Base-by-base conservation (phyloP, 2,329 filamentous ascomycete species). In the Verticillium alfalfae region DNA sequence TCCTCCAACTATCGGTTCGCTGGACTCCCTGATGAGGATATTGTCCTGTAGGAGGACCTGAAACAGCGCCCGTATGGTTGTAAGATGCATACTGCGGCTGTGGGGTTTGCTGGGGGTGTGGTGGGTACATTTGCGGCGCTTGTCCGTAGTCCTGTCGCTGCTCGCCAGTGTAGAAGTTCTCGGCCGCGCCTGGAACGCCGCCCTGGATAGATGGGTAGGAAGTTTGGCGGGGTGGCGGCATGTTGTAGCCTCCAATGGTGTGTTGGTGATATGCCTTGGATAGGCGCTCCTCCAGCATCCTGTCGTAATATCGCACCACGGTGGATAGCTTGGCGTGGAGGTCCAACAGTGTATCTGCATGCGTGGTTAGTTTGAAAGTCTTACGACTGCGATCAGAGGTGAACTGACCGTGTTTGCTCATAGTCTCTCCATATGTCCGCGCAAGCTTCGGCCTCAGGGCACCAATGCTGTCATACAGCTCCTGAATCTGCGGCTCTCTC, bases 401-500 rank as follows among this genome's bases (percentile, higher is more conserved):
- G 31, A 16, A 77, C 86, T 72, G 79, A 92, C 92, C 93, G 75
- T 98, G 95, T 76, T 99, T 99, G 84, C 95, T 98, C 95, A 99
- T 98, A 0, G 95, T 97, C 78, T 99, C 95, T 61, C 95, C 95
- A 72, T 98, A 97, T 0, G 94, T 97, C 62, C 95, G 86, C 5
- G 95, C 95, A 61, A 99, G 81, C 75, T 99, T 99, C 1, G 95
- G 95, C 58, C 95, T 86, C 65, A 99, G 79, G 16, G 92, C 84
- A n/a, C 94, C 93, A 69, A 99, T 98, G 69, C 93, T 96, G 71
- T 98, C 95, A 73, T 99, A 99, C 5, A 99, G 81, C 76, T 99
- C 95, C 75, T 99, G 95, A 58, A 99, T 97, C 73, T 98, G 95
- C 1, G 95, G 95, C 70, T 99, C 95, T 57, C 95, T 85, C n/a